Conservation (phyloP, 345 rosid species). For the Dimocarpus longan region DNA sequence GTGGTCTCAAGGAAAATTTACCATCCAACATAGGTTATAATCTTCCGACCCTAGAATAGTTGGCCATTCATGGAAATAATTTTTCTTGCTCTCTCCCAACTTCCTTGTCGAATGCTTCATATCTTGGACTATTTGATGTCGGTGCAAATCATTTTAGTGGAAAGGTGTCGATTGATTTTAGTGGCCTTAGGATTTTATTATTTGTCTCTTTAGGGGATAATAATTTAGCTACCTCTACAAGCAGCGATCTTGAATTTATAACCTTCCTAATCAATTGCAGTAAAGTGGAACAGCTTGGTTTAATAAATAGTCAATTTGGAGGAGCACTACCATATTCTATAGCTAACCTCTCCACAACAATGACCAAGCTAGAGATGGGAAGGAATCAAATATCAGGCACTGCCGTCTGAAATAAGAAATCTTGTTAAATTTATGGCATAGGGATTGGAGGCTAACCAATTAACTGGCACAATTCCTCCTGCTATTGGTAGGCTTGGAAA, state of each 20-base stretch:
- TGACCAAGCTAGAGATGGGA: neutral
- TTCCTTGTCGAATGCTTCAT: constrained; percentile 17
- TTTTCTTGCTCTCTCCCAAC: constrained; percentile 10
- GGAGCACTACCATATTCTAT: constrained; percentile 17
- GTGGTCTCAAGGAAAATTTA: constrained; percentile 14
- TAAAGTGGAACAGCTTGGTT: neutral
- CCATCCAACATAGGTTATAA: constrained; percentile 16
- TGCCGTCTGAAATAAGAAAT: constrained; percentile 27
- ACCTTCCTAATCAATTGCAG: neutral
- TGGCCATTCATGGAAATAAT: neutral
- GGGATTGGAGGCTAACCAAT: neutral
- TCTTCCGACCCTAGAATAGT: constrained; percentile 23
- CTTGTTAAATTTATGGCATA: neutral
- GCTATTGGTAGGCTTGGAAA: constrained; percentile 18
- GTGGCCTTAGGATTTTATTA: neutral
- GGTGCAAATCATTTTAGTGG: neutral
- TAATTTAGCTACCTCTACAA: neutral
- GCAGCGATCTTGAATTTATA: constrained; percentile 1
- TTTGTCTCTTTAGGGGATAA: neutral
- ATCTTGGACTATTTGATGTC: neutral
- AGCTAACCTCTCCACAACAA: constrained; percentile 11
- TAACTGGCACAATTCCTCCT: constrained; percentile 12
- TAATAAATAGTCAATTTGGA: neutral
- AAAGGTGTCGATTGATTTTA: neutral
- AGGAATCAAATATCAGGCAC: constrained; percentile 21